Evolutionary conservation across 768 basidiomycete genomes (phyloP).

Genomic region (Rhodocollybia butyracea): DNA sequence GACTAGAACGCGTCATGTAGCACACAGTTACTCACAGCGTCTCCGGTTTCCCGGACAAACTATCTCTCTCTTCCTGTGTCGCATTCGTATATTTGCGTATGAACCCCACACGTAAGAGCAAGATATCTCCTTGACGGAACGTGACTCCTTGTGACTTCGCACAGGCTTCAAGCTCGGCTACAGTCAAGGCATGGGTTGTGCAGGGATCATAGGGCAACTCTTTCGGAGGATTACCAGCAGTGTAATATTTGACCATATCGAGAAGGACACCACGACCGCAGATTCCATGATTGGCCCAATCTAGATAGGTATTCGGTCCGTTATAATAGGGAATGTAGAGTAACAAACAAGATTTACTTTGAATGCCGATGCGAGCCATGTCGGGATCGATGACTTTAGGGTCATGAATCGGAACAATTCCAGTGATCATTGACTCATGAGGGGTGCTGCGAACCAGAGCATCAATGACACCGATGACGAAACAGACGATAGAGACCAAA

Average conservation of each 20-base stretch:
- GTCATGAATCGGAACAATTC: conserved; percentile 44
- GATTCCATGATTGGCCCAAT: conserved; percentile 71
- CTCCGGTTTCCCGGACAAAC: conserved; percentile 38
- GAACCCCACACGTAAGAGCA: conserved; percentile 60
- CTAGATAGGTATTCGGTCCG: conserved; percentile 30
- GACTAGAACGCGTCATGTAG: neutral
- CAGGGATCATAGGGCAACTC: conserved; percentile 62
- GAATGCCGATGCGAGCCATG: conserved; percentile 56
- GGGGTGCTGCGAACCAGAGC: conserved; percentile 33
- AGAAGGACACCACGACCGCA: conserved; percentile 67
- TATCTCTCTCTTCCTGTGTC: conserved; percentile 42
- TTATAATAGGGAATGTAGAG: too few species aligned
- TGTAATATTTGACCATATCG: conserved; percentile 56
- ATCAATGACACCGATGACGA: neutral
- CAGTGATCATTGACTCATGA: conserved; percentile 37
- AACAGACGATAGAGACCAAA: neutral
- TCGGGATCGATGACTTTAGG: conserved; percentile 45
- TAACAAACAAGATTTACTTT: conserved; percentile 45
- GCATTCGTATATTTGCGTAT: conserved; percentile 50
- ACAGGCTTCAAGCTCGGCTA: conserved; percentile 54
- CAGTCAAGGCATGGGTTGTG: conserved; percentile 48
- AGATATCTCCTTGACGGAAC: conserved; percentile 58
- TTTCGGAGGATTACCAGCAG: conserved; percentile 21
- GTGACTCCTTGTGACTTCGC: conserved; percentile 55
- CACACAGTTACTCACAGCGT: conserved; percentile 43